These are phyloP conservation scores for Starmerella vaccinii DNA, from an alignment of 805 yeast genomes.

Conservation along the genomic window DNA sequence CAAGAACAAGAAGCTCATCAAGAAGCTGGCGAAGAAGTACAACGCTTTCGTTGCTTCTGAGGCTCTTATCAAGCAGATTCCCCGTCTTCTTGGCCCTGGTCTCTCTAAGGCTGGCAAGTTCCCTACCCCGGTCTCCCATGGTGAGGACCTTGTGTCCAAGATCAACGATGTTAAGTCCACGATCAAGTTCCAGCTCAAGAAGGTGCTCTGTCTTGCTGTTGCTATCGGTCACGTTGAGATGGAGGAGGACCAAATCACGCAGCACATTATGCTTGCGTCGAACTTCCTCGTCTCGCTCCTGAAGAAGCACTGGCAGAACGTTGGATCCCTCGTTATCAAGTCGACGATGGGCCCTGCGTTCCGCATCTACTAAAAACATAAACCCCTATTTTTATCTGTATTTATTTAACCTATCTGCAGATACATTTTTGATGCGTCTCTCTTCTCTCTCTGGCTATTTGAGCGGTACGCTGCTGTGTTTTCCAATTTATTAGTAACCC, in stretches of 20 bases:
- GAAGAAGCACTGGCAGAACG: constrained; percentile 99
- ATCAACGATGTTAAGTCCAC: constrained; percentile 97
- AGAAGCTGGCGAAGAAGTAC: constrained; percentile 99
- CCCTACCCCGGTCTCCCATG: constrained; percentile 99
- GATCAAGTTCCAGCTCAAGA: constrained; percentile 99
- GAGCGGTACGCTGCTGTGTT: no score
- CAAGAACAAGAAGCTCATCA: constrained; percentile 99
- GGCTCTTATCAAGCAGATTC: constrained; percentile 98
- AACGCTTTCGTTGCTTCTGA: constrained; percentile 99
- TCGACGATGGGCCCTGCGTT: constrained; percentile 99
- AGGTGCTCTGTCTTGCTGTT: constrained; percentile 98
- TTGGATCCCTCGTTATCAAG: constrained; percentile 97
- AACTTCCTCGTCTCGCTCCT: constrained; percentile 98
- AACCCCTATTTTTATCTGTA: neutral
- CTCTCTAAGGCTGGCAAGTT: constrained; percentile 99
- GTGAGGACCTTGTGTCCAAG: constrained; percentile 93
- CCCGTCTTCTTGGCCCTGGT: constrained; percentile 99
- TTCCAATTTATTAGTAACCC: neutral
- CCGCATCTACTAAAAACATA: constrained; percentile 78
- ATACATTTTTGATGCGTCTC: neutral
- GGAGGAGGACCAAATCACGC: constrained; percentile 91
- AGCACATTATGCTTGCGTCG: constrained; percentile 97
- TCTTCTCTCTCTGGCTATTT: no score
- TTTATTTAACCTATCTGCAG: neutral
- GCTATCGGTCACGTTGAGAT: constrained; percentile 99